Conservation (phyloP, 2,329 filamentous ascomycete species). For the Xylariaceae sp. region DNA sequence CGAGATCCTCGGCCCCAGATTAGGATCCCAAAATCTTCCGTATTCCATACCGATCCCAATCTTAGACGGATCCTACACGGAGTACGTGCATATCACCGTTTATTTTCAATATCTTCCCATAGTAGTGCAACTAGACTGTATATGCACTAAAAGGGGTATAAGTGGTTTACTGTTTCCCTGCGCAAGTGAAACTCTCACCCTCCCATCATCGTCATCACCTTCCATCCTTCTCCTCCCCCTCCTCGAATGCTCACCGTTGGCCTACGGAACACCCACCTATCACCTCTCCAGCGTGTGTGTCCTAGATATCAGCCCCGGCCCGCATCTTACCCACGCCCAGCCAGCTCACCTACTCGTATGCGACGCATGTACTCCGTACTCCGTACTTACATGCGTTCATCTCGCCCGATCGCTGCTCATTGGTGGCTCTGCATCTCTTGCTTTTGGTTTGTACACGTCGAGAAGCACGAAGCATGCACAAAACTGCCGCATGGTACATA, state of each 20-base stretch:
- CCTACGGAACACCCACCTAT: too few species aligned
- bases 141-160: too few species aligned
- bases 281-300: not conserved
- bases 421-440: constrained; percentile 4
- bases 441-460: constrained; percentile 8
- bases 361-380: not conserved
- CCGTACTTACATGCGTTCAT: not conserved
- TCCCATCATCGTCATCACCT: too few species aligned
- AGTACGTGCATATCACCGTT: too few species aligned
- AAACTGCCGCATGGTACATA: not conserved
- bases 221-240: too few species aligned
- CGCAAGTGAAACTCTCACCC: too few species aligned
- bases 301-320: not conserved
- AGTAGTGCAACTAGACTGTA: too few species aligned
- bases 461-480: not conserved
- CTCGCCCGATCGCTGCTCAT: not conserved
- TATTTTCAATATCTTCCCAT: too few species aligned
- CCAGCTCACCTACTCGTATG: not conserved
- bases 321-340: not conserved
- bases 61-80: too few species aligned
- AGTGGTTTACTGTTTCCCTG: too few species aligned
- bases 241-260: too few species aligned
- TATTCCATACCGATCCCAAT: not conserved
- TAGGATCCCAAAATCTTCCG: too few species aligned
- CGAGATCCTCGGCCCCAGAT: not conserved